These are phyloP conservation scores for Terana coerulea DNA, from an alignment of 768 basidiomycete species.

Conservation along the genomic window DNA sequence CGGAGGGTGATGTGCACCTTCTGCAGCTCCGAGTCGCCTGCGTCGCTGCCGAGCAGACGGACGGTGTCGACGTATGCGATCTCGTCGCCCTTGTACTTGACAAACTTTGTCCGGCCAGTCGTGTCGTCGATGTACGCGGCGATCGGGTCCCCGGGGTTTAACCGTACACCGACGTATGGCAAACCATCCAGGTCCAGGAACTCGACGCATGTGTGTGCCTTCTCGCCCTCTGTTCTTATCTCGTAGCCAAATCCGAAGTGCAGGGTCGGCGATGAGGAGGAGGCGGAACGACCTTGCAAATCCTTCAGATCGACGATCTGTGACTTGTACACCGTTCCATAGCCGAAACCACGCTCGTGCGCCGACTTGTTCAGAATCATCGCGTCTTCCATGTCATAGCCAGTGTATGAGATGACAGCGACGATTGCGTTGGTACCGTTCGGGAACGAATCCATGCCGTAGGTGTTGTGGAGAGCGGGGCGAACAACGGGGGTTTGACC, in stretches of 20 bases:
- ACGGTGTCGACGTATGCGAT: slow-evolving; percentile 86
- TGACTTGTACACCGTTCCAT: slow-evolving; percentile 95
- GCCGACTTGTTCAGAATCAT: slow-evolving; percentile 99
- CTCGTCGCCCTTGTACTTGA: slow-evolving; percentile 98
- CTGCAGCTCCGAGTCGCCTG: slow-evolving; percentile 83
- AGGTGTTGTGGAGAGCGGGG: slow-evolving; percentile 85
- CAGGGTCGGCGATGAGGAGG: slow-evolving; percentile 54
- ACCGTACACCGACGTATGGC: slow-evolving; percentile 67
- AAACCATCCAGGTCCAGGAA: slow-evolving; percentile 82
- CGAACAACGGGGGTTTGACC: slow-evolving; percentile 95
- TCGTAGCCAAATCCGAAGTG: slow-evolving; percentile 90
- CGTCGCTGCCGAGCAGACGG: slow-evolving; percentile 82
- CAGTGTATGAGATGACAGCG: slow-evolving; percentile 99
- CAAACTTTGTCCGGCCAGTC: slow-evolving; percentile 73
- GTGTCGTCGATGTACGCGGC: slow-evolving; percentile 88
- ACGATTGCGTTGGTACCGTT: slow-evolving; percentile 98
- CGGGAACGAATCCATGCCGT: slow-evolving; percentile 98
- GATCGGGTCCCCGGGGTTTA: slow-evolving; percentile 74
- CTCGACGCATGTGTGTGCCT: slow-evolving; percentile 38
- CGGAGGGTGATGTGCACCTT: slow-evolving; percentile 92
- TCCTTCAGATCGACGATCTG: slow-evolving; percentile 89
- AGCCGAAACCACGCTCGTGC: slow-evolving; percentile 95
- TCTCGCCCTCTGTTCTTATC: slow-evolving; percentile 50
- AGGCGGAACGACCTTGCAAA: slow-evolving; percentile 61
- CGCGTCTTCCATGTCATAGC: slow-evolving; percentile 99